Percentiles rank a stretch among this genome's conserved stretches.
Conservation (phyloP, 2,329 filamentous ascomycete species). For the Anisogramma anomala region DNA sequence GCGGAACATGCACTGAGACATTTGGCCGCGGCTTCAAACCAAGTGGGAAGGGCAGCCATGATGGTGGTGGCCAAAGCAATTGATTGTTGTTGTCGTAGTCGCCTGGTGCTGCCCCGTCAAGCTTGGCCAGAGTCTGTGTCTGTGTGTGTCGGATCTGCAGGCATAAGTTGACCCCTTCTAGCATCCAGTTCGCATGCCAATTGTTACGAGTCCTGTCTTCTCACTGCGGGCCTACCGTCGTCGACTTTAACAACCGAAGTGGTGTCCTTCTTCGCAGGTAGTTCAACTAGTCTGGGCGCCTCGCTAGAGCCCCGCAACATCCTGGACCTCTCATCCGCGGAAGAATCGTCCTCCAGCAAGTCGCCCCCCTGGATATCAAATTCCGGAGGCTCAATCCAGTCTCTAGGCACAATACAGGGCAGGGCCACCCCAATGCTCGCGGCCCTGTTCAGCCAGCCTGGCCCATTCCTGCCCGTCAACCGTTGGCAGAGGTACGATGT, state of each 20-base stretch:
- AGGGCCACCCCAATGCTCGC: conserved; percentile 72
- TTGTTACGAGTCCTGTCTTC: neutral
- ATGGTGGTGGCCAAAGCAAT: too few relatives aligned
- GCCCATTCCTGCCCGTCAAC: conserved; percentile 59
- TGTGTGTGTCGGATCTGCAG: too few relatives aligned
- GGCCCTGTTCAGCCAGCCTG: conserved; percentile 69
- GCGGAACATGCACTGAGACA: too few relatives aligned
- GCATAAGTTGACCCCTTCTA: too few relatives aligned
- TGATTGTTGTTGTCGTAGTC: too few relatives aligned
- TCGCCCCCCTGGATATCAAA: conserved; percentile 62
- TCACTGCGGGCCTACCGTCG: conserved; percentile 8
- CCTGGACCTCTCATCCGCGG: conserved; percentile 41
- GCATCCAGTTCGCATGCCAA: too few relatives aligned
- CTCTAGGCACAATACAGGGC: conserved; percentile 69
- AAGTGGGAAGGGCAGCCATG: too few relatives aligned
- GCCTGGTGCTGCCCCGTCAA: too few relatives aligned
- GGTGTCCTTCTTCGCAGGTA: conserved; percentile 16
- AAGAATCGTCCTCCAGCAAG: conserved; percentile 46
- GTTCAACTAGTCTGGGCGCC: conserved; percentile 17
- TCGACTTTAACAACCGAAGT: conserved; percentile 16
- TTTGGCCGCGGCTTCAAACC: too few relatives aligned
- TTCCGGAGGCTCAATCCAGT: conserved; percentile 73
- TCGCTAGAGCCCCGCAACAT: conserved; percentile 39
- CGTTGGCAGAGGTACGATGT: conserved; percentile 64
- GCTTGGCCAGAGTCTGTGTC: too few relatives aligned